Percentiles rank a stretch among this genome's conserved stretches.
Conservation (phyloP, 2,329 filamentous ascomycete genomes). For the Penicillium sp. region DNA sequence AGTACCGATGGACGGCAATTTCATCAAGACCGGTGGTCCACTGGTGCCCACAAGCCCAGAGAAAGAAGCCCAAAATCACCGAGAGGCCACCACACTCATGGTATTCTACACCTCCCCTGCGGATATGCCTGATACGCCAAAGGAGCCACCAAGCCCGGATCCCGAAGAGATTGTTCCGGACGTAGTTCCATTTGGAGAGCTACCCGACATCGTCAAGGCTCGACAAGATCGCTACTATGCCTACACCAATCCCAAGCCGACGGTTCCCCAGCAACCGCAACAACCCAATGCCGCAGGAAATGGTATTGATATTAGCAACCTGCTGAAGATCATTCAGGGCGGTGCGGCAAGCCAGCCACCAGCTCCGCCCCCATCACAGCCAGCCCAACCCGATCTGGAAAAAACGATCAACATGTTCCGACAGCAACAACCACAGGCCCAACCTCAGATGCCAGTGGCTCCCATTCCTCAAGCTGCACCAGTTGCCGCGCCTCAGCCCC, state of each 20-base stretch:
- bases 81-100: constrained; percentile 52
- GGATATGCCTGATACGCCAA: constrained; percentile 50
- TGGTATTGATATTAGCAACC: constrained; percentile 41
- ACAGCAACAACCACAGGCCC: constrained; percentile 13
- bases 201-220: constrained; percentile 42
- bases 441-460: background rate
- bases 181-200: constrained; percentile 45
- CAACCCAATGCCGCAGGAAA: constrained; percentile 22
- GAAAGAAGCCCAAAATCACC: constrained; percentile 47
- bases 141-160: constrained; percentile 45
- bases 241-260: constrained; percentile 35
- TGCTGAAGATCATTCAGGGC: constrained; percentile 45
- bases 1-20: constrained; percentile 37
- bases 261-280: constrained; percentile 22
- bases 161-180: constrained; percentile 40
- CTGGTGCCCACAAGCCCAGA: constrained; percentile 43
- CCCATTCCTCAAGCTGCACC: constrained; percentile 26
- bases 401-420: constrained; percentile 12
- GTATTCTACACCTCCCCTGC: constrained; percentile 49
- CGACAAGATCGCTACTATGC: constrained; percentile 47
- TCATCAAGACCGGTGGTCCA: constrained; percentile 46
- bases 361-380: constrained; percentile 29
- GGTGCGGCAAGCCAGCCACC: constrained; percentile 33
- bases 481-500: constrained; percentile 24
- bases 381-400: constrained; percentile 27